These are phyloP conservation scores for Odonthalia washingtoniensis DNA, from an alignment of 31 red algal species.

Conservation along the genomic window DNA sequence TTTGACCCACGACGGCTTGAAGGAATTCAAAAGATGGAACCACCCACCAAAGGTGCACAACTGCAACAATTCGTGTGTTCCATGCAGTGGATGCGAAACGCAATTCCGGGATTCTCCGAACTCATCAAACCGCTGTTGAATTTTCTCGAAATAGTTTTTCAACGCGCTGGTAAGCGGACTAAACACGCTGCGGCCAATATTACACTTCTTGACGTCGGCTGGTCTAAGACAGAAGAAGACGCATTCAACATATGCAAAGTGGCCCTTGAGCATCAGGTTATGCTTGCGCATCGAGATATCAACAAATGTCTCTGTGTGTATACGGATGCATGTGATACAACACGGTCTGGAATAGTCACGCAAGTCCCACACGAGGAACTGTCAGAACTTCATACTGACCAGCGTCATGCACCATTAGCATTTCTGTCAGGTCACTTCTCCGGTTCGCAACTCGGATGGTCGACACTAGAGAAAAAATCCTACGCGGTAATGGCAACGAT, in stretches of 20 bases:
- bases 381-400: background rate
- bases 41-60: background rate
- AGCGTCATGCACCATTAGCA: background rate
- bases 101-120: constrained; percentile 14
- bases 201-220: background rate
- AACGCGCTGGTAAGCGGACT: background rate
- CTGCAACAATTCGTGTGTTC: constrained; percentile 11
- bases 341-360: background rate
- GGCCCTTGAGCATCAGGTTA: background rate
- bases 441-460: background rate
- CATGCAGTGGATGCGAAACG: too few species aligned
- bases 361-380: constrained; percentile 4
- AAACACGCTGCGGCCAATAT: background rate
- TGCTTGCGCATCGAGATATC: background rate
- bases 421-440: background rate
- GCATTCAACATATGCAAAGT: background rate
- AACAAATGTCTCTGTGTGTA: background rate
- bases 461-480: too few species aligned
- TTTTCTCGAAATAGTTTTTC: background rate
- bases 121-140: background rate
- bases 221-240: background rate
- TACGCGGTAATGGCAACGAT: background rate
- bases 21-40: constrained; percentile 4
- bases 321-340: constrained; percentile 7
- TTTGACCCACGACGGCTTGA: background rate